phyloP scores from a whole-genome alignment of 257 asterid species.

The Coffea eugenioides region DNA sequence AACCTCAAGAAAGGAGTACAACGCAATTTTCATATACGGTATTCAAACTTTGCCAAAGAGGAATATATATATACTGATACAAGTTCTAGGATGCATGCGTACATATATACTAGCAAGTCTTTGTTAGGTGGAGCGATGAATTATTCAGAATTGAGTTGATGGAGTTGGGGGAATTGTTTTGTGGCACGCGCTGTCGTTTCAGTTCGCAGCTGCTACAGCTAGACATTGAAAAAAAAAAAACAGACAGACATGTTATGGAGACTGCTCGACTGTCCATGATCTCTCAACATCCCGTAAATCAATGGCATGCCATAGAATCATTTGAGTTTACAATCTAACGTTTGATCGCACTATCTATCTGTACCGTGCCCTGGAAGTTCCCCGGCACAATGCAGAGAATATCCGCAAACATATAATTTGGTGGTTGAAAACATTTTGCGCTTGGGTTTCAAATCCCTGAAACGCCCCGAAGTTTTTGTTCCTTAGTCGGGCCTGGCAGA shows the following conservation, averaged over 20 bases:
- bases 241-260: neutral
- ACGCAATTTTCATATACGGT: too few relatives aligned
- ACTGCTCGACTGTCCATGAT: neutral
- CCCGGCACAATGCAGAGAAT: neutral
- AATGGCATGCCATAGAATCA: neutral
- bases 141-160: neutral
- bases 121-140: neutral
- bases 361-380: too few relatives aligned
- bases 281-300: neutral
- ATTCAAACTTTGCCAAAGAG: neutral
- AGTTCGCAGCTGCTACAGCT: neutral
- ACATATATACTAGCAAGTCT: neutral
- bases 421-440: neutral
- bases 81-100: neutral
- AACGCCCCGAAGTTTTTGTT: too few relatives aligned
- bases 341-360: too few relatives aligned
- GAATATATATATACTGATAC: neutral
- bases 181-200: neutral
- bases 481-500: neutral
- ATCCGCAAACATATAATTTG: neutral
- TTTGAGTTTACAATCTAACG: neutral
- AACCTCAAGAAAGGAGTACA: neutral
- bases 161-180: neutral
- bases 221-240: neutral
- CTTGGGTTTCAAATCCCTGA: too few relatives aligned